Evolutionary conservation across 2,329 filamentous ascomycete genomes (phyloP).

Genomic region (Sporothrix variecibatus): DNA sequence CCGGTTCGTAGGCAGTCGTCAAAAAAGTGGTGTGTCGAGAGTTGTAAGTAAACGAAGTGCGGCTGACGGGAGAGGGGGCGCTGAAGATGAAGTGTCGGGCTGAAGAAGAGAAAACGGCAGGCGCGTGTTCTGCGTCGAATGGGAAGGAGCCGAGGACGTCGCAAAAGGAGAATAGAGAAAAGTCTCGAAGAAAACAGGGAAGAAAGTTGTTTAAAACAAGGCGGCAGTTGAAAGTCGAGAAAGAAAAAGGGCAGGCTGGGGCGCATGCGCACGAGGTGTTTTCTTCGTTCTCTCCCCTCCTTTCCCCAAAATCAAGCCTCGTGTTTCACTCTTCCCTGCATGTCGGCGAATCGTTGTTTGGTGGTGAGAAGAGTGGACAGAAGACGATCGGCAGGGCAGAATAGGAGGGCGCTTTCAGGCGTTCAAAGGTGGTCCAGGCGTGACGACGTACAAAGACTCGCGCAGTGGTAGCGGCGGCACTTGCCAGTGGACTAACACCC

Average conservation of each 20-base stretch:
- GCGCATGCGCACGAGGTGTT: too few relatives aligned
- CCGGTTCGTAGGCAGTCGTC: not conserved
- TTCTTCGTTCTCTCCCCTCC: too few relatives aligned
- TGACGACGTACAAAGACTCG: too few relatives aligned
- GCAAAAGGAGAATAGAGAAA: not conserved
- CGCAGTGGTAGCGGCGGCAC: not conserved
- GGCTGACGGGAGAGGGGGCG: not conserved
- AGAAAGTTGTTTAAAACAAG: not conserved
- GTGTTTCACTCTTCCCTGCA: slow-evolving; percentile 1
- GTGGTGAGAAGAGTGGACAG: too few relatives aligned
- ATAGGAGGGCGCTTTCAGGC: not conserved
- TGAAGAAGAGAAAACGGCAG: not conserved
- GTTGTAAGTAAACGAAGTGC: not conserved
- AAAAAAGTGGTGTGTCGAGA: not conserved
- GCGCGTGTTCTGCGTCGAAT: not conserved
- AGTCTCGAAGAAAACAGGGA: not conserved
- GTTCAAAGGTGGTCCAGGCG: too few relatives aligned
- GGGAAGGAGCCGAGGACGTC: not conserved
- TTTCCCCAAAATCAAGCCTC: not conserved
- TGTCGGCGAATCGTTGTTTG: not conserved
- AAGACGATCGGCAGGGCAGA: slow-evolving; percentile 6
- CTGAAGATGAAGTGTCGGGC: not conserved
- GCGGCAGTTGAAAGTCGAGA: not conserved
- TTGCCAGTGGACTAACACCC: not conserved
- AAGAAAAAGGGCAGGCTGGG: too few relatives aligned